Evolutionary conservation across 768 basidiomycete species (phyloP).

Genomic region (Hericium erinaceus): DNA sequence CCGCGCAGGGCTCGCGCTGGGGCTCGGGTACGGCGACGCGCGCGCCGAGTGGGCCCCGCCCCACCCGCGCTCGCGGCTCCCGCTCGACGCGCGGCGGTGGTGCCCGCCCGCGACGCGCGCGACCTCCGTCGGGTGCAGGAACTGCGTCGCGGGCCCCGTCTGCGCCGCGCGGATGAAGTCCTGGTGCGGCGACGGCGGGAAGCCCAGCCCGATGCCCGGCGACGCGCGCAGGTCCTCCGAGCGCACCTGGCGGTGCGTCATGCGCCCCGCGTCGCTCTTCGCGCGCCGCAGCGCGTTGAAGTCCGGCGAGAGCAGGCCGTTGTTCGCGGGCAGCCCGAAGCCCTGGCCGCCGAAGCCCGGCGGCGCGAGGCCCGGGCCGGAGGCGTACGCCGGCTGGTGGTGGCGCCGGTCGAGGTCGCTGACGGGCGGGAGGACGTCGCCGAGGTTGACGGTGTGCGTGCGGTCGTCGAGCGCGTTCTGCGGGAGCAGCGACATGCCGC

Average conservation of each 20-base stretch:
- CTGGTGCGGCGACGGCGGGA: slow-evolving; percentile 26
- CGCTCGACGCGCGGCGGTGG: slow-evolving; percentile 32
- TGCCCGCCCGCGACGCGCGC: slow-evolving; percentile 23
- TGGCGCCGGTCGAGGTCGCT: not conserved
- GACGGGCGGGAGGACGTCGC: slow-evolving; percentile 10
- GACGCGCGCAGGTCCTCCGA: slow-evolving; percentile 51
- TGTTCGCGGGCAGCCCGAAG: not conserved
- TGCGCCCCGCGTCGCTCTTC: slow-evolving; percentile 39
- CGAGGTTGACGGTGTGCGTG: slow-evolving; percentile 6
- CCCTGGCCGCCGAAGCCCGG: not conserved
- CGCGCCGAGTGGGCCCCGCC: slow-evolving; percentile 3
- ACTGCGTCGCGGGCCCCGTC: slow-evolving; percentile 21
- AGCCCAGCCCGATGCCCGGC: slow-evolving; percentile 15
- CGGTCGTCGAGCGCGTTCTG: not conserved
- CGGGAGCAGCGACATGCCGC: not conserved
- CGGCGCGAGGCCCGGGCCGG: slow-evolving; percentile 12
- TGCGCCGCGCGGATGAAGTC: slow-evolving; percentile 27
- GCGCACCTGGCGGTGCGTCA: slow-evolving; percentile 41
- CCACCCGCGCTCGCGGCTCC: slow-evolving; percentile 26
- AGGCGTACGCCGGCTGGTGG: slow-evolving; percentile 7
- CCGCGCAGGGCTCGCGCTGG: slow-evolving; percentile 19
- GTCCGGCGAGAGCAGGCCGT: slow-evolving; percentile 27
- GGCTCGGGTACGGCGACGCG: slow-evolving; percentile 13
- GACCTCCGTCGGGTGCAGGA: slow-evolving; percentile 32
- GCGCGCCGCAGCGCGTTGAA: slow-evolving; percentile 34